These are phyloP conservation scores for Colletotrichum horii DNA, from an alignment of 2,329 filamentous ascomycete genomes.

Conservation along the genomic window DNA sequence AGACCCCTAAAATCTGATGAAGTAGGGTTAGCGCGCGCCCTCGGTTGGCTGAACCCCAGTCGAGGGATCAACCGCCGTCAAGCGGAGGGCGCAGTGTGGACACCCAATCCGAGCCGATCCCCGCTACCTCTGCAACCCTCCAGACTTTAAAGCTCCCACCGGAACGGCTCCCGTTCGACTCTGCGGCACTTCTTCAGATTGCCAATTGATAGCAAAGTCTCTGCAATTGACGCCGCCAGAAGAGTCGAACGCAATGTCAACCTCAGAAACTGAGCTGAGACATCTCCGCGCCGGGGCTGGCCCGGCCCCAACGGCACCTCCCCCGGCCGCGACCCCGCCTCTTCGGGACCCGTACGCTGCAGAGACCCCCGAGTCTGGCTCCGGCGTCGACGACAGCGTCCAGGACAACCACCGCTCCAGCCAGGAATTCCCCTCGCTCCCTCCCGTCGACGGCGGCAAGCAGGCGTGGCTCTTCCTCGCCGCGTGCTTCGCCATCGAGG, in stretches of 20 bases:
- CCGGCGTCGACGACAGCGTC: not conserved
- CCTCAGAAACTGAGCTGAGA: conserved; percentile 6
- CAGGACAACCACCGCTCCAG: not conserved
- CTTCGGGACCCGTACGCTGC: not conserved
- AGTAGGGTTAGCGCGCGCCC: not conserved
- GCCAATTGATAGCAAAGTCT: not conserved
- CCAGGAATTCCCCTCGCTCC: conserved; percentile 29
- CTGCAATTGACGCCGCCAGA: not conserved
- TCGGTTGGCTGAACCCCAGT: not conserved
- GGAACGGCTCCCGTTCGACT: not conserved
- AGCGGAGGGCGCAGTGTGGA: conserved; percentile 7
- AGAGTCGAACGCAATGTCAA: not conserved
- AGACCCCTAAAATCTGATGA: not conserved
- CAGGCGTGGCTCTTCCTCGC: conserved; percentile 38
- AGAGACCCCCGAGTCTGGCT: not conserved
- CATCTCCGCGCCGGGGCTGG: not conserved
- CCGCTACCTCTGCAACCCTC: not conserved
- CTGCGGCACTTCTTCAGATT: not conserved
- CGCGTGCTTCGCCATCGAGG: conserved; percentile 52
- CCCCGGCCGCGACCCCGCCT: not conserved
- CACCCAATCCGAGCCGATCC: not conserved
- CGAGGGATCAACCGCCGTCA: not conserved
- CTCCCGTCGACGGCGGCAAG: conserved; percentile 39
- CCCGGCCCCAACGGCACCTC: not conserved
- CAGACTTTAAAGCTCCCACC: not conserved